Conservation (phyloP, 2,329 filamentous ascomycete genomes). For the Coniochaeta ligniaria region DNA sequence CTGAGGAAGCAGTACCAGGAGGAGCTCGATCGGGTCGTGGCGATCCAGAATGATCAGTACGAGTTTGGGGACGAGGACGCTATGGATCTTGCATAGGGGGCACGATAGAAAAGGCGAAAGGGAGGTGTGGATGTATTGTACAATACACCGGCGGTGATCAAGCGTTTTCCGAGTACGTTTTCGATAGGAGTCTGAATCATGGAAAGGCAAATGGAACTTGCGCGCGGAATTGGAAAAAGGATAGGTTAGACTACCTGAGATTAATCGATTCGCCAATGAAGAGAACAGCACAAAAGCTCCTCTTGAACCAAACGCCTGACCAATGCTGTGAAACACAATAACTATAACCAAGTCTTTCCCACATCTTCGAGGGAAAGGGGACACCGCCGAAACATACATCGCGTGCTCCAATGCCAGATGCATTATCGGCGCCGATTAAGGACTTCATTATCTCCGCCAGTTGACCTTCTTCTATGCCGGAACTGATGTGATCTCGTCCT, state of each 20-base stretch:
- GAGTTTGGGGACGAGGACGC: conserved; percentile 47
- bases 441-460: background rate
- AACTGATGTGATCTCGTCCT: conserved; percentile 37
- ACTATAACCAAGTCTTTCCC: background rate
- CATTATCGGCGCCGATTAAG: background rate
- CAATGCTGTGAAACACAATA: conserved; percentile 11
- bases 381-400: background rate
- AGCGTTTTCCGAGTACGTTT: conserved; percentile 3
- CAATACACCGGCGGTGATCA: background rate
- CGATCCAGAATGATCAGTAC: conserved; percentile 85
- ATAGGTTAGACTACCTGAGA: background rate
- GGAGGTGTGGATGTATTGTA: background rate
- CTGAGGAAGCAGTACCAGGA: conserved; percentile 82
- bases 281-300: background rate
- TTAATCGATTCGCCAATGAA: background rate
- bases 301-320: conserved; percentile 11
- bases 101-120: no score
- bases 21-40: conserved; percentile 81
- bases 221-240: background rate
- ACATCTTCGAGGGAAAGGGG: background rate
- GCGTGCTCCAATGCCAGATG: background rate
- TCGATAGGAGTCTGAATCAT: background rate
- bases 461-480: conserved; percentile 16
- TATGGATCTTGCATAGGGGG: conserved; percentile 41
- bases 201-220: background rate